Evolutionary conservation across 2,329 filamentous ascomycete genomes (phyloP).

Genomic region (Sarocladium brachiariae): DNA sequence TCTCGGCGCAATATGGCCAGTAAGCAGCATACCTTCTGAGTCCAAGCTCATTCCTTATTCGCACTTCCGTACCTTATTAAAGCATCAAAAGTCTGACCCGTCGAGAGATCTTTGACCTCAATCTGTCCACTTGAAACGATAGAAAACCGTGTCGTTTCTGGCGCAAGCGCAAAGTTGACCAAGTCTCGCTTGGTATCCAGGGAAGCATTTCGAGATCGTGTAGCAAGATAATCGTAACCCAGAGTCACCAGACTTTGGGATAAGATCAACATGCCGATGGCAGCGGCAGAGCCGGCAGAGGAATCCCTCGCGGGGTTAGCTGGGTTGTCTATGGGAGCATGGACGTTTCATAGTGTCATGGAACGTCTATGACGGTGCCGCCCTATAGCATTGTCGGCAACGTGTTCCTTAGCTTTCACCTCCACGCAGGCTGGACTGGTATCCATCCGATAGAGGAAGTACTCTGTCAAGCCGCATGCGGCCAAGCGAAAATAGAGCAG

Average conservation of each 20-base stretch:
- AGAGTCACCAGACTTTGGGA: constrained; percentile 24
- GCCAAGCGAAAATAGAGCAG: too few relatives aligned
- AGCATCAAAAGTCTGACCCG: constrained; percentile 19
- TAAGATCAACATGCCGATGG: constrained; percentile 34
- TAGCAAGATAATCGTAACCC: constrained; percentile 13
- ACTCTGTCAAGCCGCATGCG: too few relatives aligned
- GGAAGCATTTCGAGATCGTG: constrained; percentile 20
- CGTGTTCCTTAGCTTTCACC: constrained; percentile 10
- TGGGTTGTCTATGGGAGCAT: constrained; percentile 33
- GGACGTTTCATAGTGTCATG: constrained; percentile 35
- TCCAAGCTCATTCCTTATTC: constrained; percentile 22
- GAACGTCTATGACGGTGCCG: constrained; percentile 13
- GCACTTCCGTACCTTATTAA: constrained; percentile 27
- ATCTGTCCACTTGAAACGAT: background rate
- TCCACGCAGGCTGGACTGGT: too few relatives aligned
- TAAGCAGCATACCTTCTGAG: background rate
- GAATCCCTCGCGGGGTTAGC: constrained; percentile 25
- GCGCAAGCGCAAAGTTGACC: constrained; percentile 20
- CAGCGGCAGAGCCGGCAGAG: constrained; percentile 32
- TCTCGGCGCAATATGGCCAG: too few relatives aligned
- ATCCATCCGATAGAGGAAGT: too few relatives aligned
- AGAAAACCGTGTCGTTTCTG: constrained; percentile 17
- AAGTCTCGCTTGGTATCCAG: constrained; percentile 24
- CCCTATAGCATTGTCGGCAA: background rate
- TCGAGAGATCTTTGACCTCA: constrained; percentile 8